These are phyloP conservation scores for Sclerotiophoma versabilis DNA, from an alignment of 2,329 filamentous ascomycete genomes.

Conservation along the genomic window DNA sequence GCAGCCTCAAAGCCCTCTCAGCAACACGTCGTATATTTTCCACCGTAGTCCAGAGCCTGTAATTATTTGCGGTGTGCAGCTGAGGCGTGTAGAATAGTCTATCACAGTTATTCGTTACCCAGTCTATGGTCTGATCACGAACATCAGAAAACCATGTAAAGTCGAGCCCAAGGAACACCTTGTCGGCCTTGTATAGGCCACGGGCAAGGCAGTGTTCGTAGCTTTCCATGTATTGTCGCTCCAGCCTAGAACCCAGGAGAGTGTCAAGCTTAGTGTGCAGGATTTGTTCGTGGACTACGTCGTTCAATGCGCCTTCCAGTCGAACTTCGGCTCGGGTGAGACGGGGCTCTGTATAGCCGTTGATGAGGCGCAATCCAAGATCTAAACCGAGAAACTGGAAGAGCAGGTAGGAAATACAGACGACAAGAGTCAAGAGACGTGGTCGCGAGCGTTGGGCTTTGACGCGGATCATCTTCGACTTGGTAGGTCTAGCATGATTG, in stretches of 20 bases:
- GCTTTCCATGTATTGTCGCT: slow-evolving; percentile 25
- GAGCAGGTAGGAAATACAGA: slow-evolving; percentile 16
- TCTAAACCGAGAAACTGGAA: slow-evolving; percentile 13
- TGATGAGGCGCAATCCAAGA: slow-evolving; percentile 7
- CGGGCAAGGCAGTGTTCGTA: slow-evolving; percentile 37
- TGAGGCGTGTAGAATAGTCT: slow-evolving; percentile 28
- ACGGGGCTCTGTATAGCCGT: slow-evolving; percentile 7
- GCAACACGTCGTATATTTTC: neutral
- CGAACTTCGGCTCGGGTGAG: slow-evolving; percentile 13
- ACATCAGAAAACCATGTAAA: slow-evolving; percentile 25
- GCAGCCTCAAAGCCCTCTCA: neutral
- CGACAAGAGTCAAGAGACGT: slow-evolving; percentile 13
- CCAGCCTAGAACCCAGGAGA: slow-evolving; percentile 16
- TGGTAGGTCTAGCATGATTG: neutral
- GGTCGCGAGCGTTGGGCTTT: slow-evolving; percentile 4
- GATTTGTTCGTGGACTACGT: slow-evolving; percentile 7
- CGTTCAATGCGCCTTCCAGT: neutral
- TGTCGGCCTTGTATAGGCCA: slow-evolving; percentile 23
- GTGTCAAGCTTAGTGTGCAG: slow-evolving; percentile 15
- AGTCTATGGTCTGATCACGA: slow-evolving; percentile 27
- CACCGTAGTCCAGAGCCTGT: slow-evolving; percentile 1
- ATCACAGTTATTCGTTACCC: slow-evolving; percentile 32
- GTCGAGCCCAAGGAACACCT: slow-evolving; percentile 12
- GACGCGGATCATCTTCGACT: neutral
- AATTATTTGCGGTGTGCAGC: neutral